These are phyloP conservation scores for Ceratobasidium sp. DNA, from an alignment of 1,284 basidiomycete species.

Conservation along the genomic window DNA sequence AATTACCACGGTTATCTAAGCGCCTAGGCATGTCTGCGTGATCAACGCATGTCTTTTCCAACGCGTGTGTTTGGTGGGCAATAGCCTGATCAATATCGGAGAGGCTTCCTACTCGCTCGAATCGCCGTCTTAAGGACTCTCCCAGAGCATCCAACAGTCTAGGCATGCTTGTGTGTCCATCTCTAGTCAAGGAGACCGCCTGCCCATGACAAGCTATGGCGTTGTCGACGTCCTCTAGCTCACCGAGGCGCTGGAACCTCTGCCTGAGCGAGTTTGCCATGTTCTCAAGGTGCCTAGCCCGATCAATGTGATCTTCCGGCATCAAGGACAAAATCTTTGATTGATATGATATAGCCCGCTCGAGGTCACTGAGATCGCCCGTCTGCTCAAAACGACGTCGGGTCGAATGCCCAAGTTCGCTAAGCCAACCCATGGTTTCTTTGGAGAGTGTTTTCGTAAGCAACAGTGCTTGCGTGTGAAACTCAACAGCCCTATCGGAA, in stretches of 20 bases:
- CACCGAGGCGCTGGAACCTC: too few relatives aligned
- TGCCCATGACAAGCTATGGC: too few relatives aligned
- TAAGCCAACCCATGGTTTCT: too few relatives aligned
- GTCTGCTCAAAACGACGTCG: background rate
- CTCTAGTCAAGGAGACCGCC: too few relatives aligned
- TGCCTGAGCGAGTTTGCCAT: too few relatives aligned
- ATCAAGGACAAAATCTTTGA: background rate
- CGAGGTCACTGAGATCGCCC: background rate
- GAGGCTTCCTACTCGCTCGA: background rate
- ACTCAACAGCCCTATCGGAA: too few relatives aligned
- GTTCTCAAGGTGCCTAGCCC: too few relatives aligned
- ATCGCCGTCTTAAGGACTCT: background rate
- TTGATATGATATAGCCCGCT: constrained; percentile 12
- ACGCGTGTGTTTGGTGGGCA: background rate
- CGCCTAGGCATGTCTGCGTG: background rate
- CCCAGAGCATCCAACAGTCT: too few relatives aligned
- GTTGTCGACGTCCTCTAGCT: too few relatives aligned
- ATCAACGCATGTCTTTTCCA: background rate
- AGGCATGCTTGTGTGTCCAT: too few relatives aligned
- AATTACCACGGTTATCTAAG: background rate
- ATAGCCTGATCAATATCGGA: background rate
- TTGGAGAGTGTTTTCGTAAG: too few relatives aligned
- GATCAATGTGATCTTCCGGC: background rate
- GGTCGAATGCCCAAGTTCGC: background rate
- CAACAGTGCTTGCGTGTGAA: too few relatives aligned